phyloP scores from a whole-genome alignment of 2,329 filamentous ascomycete genomes.

The Sporothrix humicola region DNA sequence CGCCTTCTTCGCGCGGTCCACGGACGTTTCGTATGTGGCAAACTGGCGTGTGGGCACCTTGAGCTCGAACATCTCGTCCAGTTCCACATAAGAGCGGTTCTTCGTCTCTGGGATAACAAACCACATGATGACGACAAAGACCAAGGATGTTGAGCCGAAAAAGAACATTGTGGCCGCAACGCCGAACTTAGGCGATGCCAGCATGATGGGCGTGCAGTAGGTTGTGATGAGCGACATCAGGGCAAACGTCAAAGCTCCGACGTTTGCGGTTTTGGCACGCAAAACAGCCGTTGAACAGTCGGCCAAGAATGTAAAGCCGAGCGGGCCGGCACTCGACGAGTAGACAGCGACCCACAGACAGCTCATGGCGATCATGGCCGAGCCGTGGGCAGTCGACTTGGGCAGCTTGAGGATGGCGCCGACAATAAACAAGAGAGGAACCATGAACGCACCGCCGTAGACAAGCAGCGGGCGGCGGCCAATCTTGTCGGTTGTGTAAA shows the following conservation, averaged over 20 bases:
- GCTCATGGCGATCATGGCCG: constrained; percentile 31
- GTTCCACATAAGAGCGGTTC: constrained; percentile 53
- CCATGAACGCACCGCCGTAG: constrained; percentile 30
- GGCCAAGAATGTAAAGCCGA: constrained; percentile 31
- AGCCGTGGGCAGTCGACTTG: constrained; percentile 26
- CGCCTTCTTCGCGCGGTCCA: constrained; percentile 27
- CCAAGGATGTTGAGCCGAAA: constrained; percentile 33
- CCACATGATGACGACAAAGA: constrained; percentile 34
- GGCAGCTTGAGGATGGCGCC: constrained; percentile 31
- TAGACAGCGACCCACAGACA: constrained; percentile 32
- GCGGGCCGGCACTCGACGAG: constrained; percentile 29
- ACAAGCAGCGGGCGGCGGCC: constrained; percentile 32
- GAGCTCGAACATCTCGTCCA: constrained; percentile 50
- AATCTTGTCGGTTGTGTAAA: constrained; percentile 30
- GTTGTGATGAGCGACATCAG: constrained; percentile 31
- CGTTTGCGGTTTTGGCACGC: constrained; percentile 33
- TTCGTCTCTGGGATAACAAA: constrained; percentile 50
- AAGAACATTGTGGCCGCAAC: constrained; percentile 29
- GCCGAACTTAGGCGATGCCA: constrained; percentile 23
- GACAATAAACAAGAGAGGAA: constrained; percentile 28
- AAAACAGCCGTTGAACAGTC: constrained; percentile 32
- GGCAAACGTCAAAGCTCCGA: constrained; percentile 29
- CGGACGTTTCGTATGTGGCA: constrained; percentile 38
- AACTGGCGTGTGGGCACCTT: constrained; percentile 47
- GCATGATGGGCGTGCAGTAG: constrained; percentile 32